A percentile compares a stretch with the other conserved stretches of the same genome.
Evolutionary conservation across 108 stramenopile species (phyloP).

Genomic region (Licmophora abbreviata): DNA sequence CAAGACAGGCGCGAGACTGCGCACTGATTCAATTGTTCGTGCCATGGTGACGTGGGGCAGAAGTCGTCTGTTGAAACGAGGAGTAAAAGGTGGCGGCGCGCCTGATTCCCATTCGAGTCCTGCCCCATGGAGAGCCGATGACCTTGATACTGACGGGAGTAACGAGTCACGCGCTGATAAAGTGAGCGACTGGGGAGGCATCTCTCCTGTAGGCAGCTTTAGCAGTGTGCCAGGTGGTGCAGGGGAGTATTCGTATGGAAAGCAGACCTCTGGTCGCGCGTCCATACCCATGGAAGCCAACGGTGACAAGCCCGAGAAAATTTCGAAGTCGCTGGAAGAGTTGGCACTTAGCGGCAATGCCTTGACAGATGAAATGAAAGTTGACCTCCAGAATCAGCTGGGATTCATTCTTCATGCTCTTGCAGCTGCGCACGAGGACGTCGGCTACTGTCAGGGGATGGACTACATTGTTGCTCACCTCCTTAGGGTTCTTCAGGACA

Average conservation of each 20-base stretch:
- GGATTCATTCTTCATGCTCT: slow-evolving; percentile 70
- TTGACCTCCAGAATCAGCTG: slow-evolving; percentile 69
- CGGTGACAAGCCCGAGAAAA: background rate
- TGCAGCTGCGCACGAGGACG: slow-evolving; percentile 64
- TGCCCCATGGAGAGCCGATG: slow-evolving; percentile 45
- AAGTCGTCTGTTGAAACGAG: slow-evolving; percentile 56
- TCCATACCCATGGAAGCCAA: background rate
- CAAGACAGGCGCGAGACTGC: slow-evolving; percentile 59
- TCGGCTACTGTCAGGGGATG: slow-evolving; percentile 90
- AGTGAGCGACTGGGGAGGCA: slow-evolving; percentile 82
- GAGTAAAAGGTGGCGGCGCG: slow-evolving; percentile 41
- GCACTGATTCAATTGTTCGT: slow-evolving; percentile 74
- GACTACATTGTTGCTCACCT: slow-evolving; percentile 87
- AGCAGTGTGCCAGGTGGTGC: background rate
- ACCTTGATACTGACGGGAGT: slow-evolving; percentile 14
- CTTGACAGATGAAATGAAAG: slow-evolving; percentile 68
- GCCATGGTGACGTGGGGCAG: slow-evolving; percentile 80
- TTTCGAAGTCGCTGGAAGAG: slow-evolving; percentile 28
- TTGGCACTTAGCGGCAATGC: slow-evolving; percentile 68
- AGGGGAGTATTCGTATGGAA: background rate
- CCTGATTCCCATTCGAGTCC: slow-evolving; percentile 24
- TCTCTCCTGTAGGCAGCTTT: slow-evolving; percentile 64
- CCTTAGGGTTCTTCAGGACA: slow-evolving; percentile 79
- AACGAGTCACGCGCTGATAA: slow-evolving; percentile 64
- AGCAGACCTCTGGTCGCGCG: background rate